Evolutionary conservation across 495 filamentous ascomycete species (phyloP), one percentile per base, ranked within the genome.

Genomic region (Hypoxylon lenormandii): DNA sequence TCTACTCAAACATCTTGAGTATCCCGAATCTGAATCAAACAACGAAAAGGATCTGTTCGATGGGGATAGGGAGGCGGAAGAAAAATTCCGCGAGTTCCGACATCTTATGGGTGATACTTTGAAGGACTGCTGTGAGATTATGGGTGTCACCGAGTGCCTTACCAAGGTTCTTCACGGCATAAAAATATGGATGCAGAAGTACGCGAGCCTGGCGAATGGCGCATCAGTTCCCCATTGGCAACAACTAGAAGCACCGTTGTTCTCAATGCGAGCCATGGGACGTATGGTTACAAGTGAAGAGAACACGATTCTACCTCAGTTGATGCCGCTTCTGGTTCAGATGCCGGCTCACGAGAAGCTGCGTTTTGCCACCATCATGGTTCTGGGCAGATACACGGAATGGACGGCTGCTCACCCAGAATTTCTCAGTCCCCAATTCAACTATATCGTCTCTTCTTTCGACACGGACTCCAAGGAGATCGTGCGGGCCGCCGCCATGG

Each of bases 91-190:
- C 40, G 92, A 96, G 73, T 98, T 97, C 82, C 84, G 95, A 63
- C 95, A 99, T 76, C 86, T 90, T 22, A 99, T 98, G 93, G 95
- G 95, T 15, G 95, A 99, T 77, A 95, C 97, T 2, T 86, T 99
- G 40, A 99, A 99, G 80, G 95, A 98, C 74, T 92, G 93, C 55
- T 98, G 95, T 78, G 90, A 96, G 69, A 94, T 99, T 16, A 94
- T 99, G 75, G 94, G 94, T 10, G 90, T 94, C 28, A 87, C 91
- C 0, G 92, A 96, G 49, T 98, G 95, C 66, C 85, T 99, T 45
- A 84, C 86, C 53, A 98, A 98, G 77, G 89, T 95, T 2, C 92
- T 93, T 72, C 81, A 89, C 4, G 80, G 89, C 45, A 93, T 99
- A 64, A 89, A 96, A 78, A 74, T 87, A 8, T 99, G 95, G 95